Conservation (phyloP, 169 alveolate genomes). For the Cyclospora cayetanensis region DNA sequence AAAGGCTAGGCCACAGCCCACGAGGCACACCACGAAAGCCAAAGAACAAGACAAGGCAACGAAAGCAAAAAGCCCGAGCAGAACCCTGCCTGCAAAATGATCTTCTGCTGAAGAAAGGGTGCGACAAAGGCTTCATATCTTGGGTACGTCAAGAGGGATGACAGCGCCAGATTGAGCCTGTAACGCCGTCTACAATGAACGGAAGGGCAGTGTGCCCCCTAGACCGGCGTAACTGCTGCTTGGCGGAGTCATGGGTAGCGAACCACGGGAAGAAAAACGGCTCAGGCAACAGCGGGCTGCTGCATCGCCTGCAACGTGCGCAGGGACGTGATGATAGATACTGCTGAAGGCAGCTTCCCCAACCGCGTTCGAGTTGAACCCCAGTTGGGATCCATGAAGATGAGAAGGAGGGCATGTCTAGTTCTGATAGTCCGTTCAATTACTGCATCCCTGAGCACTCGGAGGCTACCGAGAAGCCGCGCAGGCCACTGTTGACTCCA, state of each 20-base stretch:
- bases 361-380: background rate
- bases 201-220: background rate
- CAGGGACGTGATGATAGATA: background rate
- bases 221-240: constrained; percentile 26
- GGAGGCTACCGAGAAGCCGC: background rate
- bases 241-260: background rate
- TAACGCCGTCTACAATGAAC: background rate
- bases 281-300: constrained; percentile 46
- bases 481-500: constrained; percentile 66
- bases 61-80: constrained; percentile 57
- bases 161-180: constrained; percentile 12
- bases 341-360: background rate
- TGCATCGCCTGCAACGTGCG: constrained; percentile 37
- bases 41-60: background rate
- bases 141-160: background rate
- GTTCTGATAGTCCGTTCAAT: too few species aligned
- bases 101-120: background rate
- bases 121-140: constrained; percentile 27
- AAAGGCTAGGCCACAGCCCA: too few species aligned
- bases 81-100: background rate
- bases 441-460: too few species aligned
- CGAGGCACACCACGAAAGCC: constrained; percentile 13
- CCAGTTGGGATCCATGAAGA: background rate
- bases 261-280: background rate
- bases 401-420: background rate